phyloP scores from a whole-genome alignment of 352 stramenopile species.

The Phytophthora chlamydospora region DNA sequence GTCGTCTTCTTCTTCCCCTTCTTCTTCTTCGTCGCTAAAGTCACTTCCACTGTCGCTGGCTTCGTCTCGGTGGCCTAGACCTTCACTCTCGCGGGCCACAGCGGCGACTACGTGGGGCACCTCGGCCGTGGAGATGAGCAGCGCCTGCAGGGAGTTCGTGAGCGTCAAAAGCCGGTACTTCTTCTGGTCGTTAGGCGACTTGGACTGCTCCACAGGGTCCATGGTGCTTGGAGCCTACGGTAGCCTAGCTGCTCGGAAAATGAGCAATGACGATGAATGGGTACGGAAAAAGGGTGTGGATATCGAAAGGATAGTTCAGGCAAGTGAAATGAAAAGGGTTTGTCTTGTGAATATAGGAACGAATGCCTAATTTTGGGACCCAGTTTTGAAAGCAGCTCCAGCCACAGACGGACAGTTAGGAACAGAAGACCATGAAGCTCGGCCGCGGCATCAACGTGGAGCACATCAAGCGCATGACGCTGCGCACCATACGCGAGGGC shows the following conservation, averaged over 20 bases:
- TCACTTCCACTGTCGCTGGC: conserved; percentile 42
- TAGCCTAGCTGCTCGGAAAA: conserved; percentile 1
- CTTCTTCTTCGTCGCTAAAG: conserved; percentile 39
- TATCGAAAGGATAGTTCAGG: too few relatives aligned
- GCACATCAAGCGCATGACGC: conserved; percentile 92
- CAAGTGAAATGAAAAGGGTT: too few relatives aligned
- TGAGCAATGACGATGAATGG: conserved; percentile 6
- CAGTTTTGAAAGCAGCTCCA: neutral
- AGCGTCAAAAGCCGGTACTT: conserved; percentile 86
- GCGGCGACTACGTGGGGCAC: conserved; percentile 43
- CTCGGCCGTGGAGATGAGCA: conserved; percentile 74
- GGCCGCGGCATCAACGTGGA: conserved; percentile 79
- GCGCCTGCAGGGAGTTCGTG: conserved; percentile 70
- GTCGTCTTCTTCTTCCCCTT: conserved; percentile 37
- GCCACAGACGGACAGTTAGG: conserved; percentile 19
- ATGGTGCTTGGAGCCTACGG: too few relatives aligned
- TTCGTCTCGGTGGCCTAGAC: conserved; percentile 30
- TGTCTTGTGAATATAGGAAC: neutral
- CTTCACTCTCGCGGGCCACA: conserved; percentile 38
- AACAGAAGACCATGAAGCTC: conserved; percentile 70
- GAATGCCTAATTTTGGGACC: neutral
- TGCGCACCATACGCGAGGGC: conserved; percentile 82
- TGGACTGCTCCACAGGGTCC: conserved; percentile 64
- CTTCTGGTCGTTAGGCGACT: conserved; percentile 85
- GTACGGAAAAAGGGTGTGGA: neutral